Conservation (phyloP, 768 basidiomycete species). For the Phylloporus arenicola region DNA sequence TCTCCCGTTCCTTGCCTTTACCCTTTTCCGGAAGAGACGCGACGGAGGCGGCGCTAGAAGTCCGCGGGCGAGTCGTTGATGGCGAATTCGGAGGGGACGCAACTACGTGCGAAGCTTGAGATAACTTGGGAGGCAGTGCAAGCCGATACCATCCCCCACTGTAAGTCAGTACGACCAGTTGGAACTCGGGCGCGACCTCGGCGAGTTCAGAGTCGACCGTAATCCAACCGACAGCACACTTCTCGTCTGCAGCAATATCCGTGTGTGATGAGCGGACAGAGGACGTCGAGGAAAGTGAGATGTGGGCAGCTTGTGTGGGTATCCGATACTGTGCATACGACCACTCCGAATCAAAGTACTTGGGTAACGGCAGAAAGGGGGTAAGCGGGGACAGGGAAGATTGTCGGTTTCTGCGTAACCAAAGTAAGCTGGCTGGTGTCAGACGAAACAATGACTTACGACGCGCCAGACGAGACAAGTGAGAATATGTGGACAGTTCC, state of each 20-base stretch:
- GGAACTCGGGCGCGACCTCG: slow-evolving; percentile 46
- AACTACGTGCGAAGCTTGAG: slow-evolving; percentile 18
- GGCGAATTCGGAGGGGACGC: slow-evolving; percentile 44
- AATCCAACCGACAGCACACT: slow-evolving; percentile 86
- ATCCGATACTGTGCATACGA: slow-evolving; percentile 91
- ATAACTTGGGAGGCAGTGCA: slow-evolving; percentile 45
- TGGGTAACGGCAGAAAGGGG: slow-evolving; percentile 77
- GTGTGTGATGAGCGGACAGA: slow-evolving; percentile 47
- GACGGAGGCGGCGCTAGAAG: slow-evolving; percentile 52
- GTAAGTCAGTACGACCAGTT: slow-evolving; percentile 81
- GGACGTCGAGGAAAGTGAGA: slow-evolving; percentile 68
- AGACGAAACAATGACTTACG: slow-evolving; percentile 42
- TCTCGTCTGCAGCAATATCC: slow-evolving; percentile 74
- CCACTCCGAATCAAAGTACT: slow-evolving; percentile 95
- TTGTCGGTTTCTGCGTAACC: slow-evolving; percentile 65
- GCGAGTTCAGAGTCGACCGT: slow-evolving; percentile 39
- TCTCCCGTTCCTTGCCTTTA: slow-evolving; percentile 52
- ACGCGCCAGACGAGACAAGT: slow-evolving; percentile 56
- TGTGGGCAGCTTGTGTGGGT: slow-evolving; percentile 77
- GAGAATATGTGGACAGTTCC: slow-evolving; percentile 90
- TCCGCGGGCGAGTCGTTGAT: slow-evolving; percentile 39
- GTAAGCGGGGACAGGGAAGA: slow-evolving; percentile 77
- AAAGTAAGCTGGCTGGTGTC: slow-evolving; percentile 3
- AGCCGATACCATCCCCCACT: slow-evolving; percentile 92
- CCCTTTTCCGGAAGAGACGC: slow-evolving; percentile 44